Percentiles rank a stretch among this genome's conserved stretches.
These are phyloP conservation scores for Pleurotus platypus DNA, from an alignment of 768 basidiomycete genomes.

Conservation along the genomic window DNA sequence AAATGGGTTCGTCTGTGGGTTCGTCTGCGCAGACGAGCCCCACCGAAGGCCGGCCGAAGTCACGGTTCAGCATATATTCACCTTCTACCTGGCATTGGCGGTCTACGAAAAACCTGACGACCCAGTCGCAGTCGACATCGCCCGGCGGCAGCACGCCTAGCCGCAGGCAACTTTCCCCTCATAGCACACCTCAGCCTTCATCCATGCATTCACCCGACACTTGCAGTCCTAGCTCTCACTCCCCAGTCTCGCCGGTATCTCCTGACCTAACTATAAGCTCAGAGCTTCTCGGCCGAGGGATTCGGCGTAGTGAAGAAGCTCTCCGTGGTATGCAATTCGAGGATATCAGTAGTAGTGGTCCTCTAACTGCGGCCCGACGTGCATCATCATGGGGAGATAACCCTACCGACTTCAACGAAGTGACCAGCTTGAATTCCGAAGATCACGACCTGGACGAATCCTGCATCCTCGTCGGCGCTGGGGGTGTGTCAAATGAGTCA, in stretches of 20 bases:
- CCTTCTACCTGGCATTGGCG: conserved; percentile 28
- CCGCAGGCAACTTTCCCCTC: not conserved
- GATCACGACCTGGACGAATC: conserved; percentile 39
- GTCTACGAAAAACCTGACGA: conserved; percentile 12
- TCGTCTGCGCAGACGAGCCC: conserved; percentile 16
- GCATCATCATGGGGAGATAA: conserved; percentile 67
- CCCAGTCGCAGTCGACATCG: not conserved
- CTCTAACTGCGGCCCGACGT: conserved; percentile 43
- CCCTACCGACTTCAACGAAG: conserved; percentile 28
- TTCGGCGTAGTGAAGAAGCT: conserved; percentile 44
- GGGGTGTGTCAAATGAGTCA: conserved; percentile 11
- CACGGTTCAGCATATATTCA: conserved; percentile 28
- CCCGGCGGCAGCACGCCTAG: not conserved
- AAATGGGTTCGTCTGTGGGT: conserved; percentile 6
- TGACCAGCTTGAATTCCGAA: conserved; percentile 29
- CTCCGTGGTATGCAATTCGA: conserved; percentile 22
- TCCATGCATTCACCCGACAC: not conserved
- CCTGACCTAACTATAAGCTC: conserved; percentile 4
- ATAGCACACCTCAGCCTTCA: conserved; percentile 1
- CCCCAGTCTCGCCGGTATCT: not conserved
- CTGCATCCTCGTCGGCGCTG: conserved; percentile 25
- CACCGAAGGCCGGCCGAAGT: conserved; percentile 12
- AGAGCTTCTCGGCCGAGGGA: conserved; percentile 16
- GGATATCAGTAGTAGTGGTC: conserved; percentile 16
- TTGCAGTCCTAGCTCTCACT: not conserved